Base-by-base conservation (phyloP, 768 basidiomycete species). In the Hypholoma fasciculare region DNA sequence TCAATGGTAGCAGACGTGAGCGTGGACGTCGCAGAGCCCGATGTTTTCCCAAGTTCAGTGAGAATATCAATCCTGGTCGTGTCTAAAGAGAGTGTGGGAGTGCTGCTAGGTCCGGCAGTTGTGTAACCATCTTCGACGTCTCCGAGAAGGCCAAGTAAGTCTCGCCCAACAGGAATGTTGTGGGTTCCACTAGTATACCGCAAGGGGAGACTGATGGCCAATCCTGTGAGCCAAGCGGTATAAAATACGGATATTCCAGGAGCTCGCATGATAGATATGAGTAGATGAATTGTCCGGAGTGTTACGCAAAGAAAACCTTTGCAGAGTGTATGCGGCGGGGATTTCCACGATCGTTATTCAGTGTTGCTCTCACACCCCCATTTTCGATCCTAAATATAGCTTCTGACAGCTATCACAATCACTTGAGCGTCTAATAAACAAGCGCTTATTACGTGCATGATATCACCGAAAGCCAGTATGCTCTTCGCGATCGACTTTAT, bases 141-240 rank as follows among this genome's bases (percentile, higher is more conserved):
- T 16, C 61, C 61, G 4, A 62, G 48, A 12, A 62, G 23, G n/a
- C 58, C 54, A 19, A 62, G 38, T 34, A 62, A 46, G 46, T 62
- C 61, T 14, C 61, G 58, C 38, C 17, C 47, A 40, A 47, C 44
- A 44, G 44, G 42, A n/a, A 27, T 16, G n/a, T 20, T 40, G 12
- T 37, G 27, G 5, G 14, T 49, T 11, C 16, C 14, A 23, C 23
- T 23, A 23, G 23, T 23, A 13, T 59, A 27, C 14, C 17, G 17
- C 23, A 59, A 36, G 19, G 58, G 58, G 40, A 51, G 44, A 44
- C 54, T 39, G 14, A 39, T 47, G 16, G 52, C 51, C 14, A 52
- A 57, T 19, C 34, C 46, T 16, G 37, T 7, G 14, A 62, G 38
- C 19, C 48, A 48, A n/a, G 52, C 40, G 9, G 54, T 27, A 23